Evolutionary conservation across 1,284 basidiomycete species (phyloP).

Genomic region (Earliella scabrosa): DNA sequence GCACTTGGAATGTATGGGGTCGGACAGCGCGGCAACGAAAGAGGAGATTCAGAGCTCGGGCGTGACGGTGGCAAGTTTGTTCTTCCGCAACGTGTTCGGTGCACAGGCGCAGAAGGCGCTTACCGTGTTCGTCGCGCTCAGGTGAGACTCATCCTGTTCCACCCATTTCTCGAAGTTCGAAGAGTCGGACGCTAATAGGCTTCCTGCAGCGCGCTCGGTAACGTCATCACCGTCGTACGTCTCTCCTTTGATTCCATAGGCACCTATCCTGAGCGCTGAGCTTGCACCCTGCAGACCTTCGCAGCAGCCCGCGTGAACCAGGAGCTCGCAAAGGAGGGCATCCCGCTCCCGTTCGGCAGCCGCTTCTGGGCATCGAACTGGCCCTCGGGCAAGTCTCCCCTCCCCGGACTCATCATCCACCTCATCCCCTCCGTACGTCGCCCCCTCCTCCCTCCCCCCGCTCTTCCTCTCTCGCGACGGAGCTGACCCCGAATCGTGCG

Average conservation of each 20-base stretch:
- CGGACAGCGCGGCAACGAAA: constrained; percentile 57
- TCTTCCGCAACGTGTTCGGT: constrained; percentile 73
- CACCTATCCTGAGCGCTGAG: background rate
- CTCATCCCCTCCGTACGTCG: constrained; percentile 55
- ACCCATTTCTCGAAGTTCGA: background rate
- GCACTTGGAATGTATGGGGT: constrained; percentile 28
- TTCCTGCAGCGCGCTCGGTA: constrained; percentile 31
- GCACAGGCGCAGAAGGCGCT: constrained; percentile 61
- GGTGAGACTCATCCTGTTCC: constrained; percentile 13
- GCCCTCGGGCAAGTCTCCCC: constrained; percentile 63
- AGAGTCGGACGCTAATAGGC: background rate
- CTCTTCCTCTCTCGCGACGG: background rate
- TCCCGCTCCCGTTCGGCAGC: constrained; percentile 62
- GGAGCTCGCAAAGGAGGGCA: constrained; percentile 51
- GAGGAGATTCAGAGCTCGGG: constrained; percentile 61
- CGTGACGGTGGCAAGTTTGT: constrained; percentile 66
- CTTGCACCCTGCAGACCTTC: constrained; percentile 27
- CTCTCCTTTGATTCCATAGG: background rate
- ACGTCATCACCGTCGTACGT: constrained; percentile 35
- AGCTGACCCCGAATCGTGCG: background rate
- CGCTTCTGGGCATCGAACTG: constrained; percentile 69
- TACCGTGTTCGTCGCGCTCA: constrained; percentile 63
- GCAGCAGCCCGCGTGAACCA: constrained; percentile 35
- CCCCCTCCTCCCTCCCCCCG: constrained; percentile 35
- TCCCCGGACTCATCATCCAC: constrained; percentile 63